Conservation (phyloP, 1,284 basidiomycete species). For the Trichosporon ovoides region DNA sequence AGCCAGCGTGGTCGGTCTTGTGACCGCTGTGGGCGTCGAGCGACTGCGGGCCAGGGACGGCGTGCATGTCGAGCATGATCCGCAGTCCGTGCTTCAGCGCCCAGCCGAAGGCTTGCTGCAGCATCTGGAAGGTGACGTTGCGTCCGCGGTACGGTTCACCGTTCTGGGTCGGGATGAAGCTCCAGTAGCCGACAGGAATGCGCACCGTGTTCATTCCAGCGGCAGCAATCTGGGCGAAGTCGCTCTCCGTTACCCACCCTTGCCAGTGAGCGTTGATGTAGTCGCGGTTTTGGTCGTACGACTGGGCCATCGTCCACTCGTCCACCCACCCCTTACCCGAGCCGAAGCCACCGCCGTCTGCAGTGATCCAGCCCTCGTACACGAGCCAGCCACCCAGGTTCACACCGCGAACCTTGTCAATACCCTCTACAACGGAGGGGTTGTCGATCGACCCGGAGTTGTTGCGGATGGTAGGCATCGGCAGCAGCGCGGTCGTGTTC, state of each 20-base stretch:
- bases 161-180: conserved; percentile 62
- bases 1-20: conserved; percentile 64
- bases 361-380: conserved; percentile 53
- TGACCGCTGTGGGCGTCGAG: conserved; percentile 48
- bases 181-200: conserved; percentile 80
- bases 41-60: conserved; percentile 66
- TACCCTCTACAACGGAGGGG: background rate
- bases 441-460: background rate
- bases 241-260: conserved; percentile 74
- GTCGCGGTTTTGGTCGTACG: conserved; percentile 22
- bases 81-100: conserved; percentile 82
- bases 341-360: conserved; percentile 43
- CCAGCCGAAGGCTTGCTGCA: conserved; percentile 71
- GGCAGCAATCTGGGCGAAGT: conserved; percentile 83
- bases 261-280: conserved; percentile 69
- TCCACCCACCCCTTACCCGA: conserved; percentile 50
- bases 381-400: conserved; percentile 66
- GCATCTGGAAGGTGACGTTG: conserved; percentile 66
- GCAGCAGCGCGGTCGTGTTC: background rate
- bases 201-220: conserved; percentile 84
- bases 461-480: background rate
- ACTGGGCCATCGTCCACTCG: conserved; percentile 63
- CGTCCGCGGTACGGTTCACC: conserved; percentile 76
- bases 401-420: conserved; percentile 66
- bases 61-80: conserved; percentile 77